phyloP scores from a whole-genome alignment of 148 eudicot genomes.

The Nepenthes mirabilis region DNA sequence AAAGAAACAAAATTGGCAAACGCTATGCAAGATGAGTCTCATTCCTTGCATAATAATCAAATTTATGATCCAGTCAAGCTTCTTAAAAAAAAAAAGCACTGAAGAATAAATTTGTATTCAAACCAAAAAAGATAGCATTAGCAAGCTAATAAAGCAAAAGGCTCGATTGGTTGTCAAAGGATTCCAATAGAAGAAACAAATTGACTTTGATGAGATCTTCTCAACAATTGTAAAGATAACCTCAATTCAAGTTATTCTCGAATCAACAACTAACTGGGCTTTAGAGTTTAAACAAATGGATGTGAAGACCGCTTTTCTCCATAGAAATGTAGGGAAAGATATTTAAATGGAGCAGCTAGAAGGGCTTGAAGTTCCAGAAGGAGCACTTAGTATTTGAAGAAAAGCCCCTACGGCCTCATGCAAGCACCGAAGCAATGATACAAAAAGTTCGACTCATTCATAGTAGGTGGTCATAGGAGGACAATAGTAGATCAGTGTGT shows the following conservation, averaged over 20 bases:
- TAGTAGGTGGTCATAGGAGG: background rate
- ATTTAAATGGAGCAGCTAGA: slow-evolving; percentile 12
- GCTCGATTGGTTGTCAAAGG: slow-evolving; percentile 14
- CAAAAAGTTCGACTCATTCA: slow-evolving; percentile 10
- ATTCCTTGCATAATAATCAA: slow-evolving; percentile 6
- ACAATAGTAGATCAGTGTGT: slow-evolving; percentile 7
- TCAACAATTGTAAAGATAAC: slow-evolving; percentile 6
- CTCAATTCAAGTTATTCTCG: slow-evolving; percentile 5
- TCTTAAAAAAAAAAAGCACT: slow-evolving; percentile 9
- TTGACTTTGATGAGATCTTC: slow-evolving; percentile 10
- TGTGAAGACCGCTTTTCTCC: slow-evolving; percentile 9
- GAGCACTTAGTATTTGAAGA: slow-evolving; percentile 1
- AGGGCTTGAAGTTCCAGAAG: slow-evolving; percentile 5
- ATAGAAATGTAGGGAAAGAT: slow-evolving; percentile 8
- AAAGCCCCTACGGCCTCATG: slow-evolving; percentile 9
- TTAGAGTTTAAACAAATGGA: slow-evolving; percentile 8
- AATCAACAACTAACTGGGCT: background rate
- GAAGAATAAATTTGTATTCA: slow-evolving; percentile 15
- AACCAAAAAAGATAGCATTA: background rate
- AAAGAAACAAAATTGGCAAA: background rate
- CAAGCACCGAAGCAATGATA: slow-evolving; percentile 7
- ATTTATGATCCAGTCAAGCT: slow-evolving; percentile 8
- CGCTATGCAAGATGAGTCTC: slow-evolving; percentile 14
- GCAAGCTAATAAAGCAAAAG: slow-evolving; percentile 2
- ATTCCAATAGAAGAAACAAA: slow-evolving; percentile 7